Evolutionary conservation across 768 basidiomycete genomes (phyloP), one percentile per base, ranked within the genome.

Genomic region (Mycena polygramma): DNA sequence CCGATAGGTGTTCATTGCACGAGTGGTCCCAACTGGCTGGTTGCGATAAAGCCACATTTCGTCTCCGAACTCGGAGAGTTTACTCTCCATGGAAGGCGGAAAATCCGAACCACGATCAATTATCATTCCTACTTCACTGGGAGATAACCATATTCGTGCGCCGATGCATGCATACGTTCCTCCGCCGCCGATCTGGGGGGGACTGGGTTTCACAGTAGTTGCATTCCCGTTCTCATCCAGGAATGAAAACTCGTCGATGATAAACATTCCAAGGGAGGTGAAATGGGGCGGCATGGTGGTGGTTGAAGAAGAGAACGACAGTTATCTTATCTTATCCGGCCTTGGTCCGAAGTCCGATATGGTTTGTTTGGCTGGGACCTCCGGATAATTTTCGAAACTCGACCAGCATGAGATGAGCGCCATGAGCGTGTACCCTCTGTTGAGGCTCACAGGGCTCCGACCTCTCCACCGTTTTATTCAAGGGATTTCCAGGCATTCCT

Each of bases 241-340:
- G 75, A 89, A 92, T 4, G 86, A 84, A 74, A 96, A 93, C 70
- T 91, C 86, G 79, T 98, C 96, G 74, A 97, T 87, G 75, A 98
- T 96, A 83, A 97, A 97, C 89, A 96, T 90, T 9, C 95, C 96
- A 35, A 96, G 83, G n/a, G 91, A 89, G 22, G 88, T 89, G 55
- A 94, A 91, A 48, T 79, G 72, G 54, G 36, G 41, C 20, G 75
- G 64, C 35, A 71, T 68, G 62, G 49, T 68, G 62, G 49, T 48
- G 45, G 70, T 36, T 41, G 11, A 10, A 41, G 41, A 41, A 11
- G 11, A 41, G 10, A 10, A 41, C 41, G 41, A 2, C 15, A 10
- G 41, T 41, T 41, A 41, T 41, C 41, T 41, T 41, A 41, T 41
- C 41, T 41, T 41, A 41, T 41, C 41, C 39, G 39, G 7, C 7